Evolutionary conservation across 2,329 filamentous ascomycete species (phyloP).

Genomic region (Arthrobotrys entomopaga): DNA sequence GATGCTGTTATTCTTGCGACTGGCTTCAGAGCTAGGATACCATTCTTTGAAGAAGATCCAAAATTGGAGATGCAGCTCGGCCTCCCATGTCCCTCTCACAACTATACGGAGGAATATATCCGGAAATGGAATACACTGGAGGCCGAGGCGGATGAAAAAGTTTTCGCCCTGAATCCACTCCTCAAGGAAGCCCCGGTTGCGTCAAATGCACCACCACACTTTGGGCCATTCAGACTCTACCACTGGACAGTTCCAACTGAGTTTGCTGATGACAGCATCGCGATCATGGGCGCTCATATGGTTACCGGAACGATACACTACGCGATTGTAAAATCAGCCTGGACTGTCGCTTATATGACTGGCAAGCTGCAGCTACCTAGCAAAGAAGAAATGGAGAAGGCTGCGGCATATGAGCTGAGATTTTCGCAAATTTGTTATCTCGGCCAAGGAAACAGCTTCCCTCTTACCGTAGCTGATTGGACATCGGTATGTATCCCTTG

Average conservation of each 20-base stretch:
- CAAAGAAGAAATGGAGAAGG: slow-evolving; percentile 31
- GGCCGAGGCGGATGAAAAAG: slow-evolving; percentile 21
- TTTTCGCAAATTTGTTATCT: slow-evolving; percentile 15
- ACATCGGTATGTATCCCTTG: no score
- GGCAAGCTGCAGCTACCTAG: slow-evolving; percentile 30
- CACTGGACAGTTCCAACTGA: slow-evolving; percentile 23
- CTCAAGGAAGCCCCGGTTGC: slow-evolving; percentile 12
- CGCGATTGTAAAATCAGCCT: slow-evolving; percentile 13
- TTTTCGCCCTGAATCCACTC: slow-evolving; percentile 21
- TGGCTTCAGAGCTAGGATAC: slow-evolving; percentile 14
- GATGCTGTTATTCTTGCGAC: slow-evolving; percentile 33
- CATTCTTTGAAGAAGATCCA: slow-evolving; percentile 20
- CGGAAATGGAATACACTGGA: slow-evolving; percentile 30
- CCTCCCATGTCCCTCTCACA: slow-evolving; percentile 1
- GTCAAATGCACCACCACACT: neutral
- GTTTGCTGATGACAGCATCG: slow-evolving; percentile 34
- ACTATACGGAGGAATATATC: slow-evolving; percentile 18
- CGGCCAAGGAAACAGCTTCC: slow-evolving; percentile 22
- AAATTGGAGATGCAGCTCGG: slow-evolving; percentile 10
- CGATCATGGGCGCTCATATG: slow-evolving; percentile 6
- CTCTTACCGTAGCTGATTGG: neutral
- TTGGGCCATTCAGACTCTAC: slow-evolving; percentile 26
- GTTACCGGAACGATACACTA: slow-evolving; percentile 14
- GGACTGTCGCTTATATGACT: slow-evolving; percentile 33
- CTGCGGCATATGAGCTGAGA: slow-evolving; percentile 21